Conservation (phyloP, 495 filamentous ascomycete genomes). For the Trichoderma virens region DNA sequence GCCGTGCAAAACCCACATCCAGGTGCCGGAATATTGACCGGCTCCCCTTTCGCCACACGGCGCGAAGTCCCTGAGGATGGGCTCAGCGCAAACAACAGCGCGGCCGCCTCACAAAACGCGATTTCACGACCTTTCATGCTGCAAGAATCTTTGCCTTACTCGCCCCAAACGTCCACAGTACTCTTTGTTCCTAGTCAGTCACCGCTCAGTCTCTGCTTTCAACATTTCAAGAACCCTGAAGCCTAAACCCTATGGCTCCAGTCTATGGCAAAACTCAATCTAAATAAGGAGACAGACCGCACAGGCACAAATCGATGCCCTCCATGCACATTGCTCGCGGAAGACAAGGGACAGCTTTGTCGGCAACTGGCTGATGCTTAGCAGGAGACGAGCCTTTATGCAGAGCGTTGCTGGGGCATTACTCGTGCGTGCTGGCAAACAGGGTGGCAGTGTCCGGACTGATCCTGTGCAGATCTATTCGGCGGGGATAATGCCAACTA, state of each 20-base stretch:
- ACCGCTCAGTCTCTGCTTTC: slow-evolving; percentile 12
- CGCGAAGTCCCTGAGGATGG: slow-evolving; percentile 10
- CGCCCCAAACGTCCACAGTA: slow-evolving; percentile 81
- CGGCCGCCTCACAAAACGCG: slow-evolving; percentile 9
- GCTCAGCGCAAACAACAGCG: slow-evolving; percentile 18
- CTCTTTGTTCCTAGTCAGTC: slow-evolving; percentile 73
- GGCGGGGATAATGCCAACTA: background rate
- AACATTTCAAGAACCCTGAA: no score
- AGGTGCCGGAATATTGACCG: no score
- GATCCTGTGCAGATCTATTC: background rate
- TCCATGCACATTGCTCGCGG: no score
- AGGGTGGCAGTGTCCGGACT: background rate
- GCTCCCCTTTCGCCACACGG: no score
- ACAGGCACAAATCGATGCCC: no score
- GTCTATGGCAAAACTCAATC: no score
- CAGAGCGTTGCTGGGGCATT: background rate
- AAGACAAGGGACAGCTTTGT: no score
- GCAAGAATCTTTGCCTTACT: slow-evolving; percentile 82
- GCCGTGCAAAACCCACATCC: no score
- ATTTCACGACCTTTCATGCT: slow-evolving; percentile 44
- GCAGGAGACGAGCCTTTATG: background rate
- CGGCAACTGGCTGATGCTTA: no score
- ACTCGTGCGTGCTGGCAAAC: background rate
- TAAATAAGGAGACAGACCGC: no score
- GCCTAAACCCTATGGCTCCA: no score